Evolutionary conservation across 2,329 filamentous ascomycete species (phyloP).

Genomic region (Orbilia javanica): DNA sequence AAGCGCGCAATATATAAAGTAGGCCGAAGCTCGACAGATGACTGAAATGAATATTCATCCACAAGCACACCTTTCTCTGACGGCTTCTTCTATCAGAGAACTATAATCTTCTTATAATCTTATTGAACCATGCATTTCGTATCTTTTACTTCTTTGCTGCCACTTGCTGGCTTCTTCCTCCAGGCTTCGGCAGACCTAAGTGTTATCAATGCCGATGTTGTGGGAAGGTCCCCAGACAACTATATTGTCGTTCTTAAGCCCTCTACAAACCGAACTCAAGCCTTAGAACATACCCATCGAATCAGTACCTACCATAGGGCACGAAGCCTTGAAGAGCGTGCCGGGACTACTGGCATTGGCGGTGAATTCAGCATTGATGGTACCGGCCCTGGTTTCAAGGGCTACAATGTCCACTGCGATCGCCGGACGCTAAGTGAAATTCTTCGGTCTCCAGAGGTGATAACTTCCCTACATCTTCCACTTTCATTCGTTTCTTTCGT

Average conservation of each 20-base stretch:
- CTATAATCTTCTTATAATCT: not conserved
- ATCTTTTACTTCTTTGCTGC: conserved; percentile 21
- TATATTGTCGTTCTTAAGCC: conserved; percentile 76
- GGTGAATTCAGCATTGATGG: conserved; percentile 7
- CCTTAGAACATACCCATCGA: conserved; percentile 26
- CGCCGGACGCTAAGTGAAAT: conserved; percentile 29
- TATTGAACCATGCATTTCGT: conserved; percentile 3
- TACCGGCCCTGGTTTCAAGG: conserved; percentile 23
- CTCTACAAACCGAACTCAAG: conserved; percentile 62
- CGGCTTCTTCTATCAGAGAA: not conserved
- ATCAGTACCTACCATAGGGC: conserved; percentile 8
- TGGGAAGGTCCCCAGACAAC: conserved; percentile 69
- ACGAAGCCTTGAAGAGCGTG: not conserved
- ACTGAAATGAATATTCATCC: not conserved
- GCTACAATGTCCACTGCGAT: conserved; percentile 30
- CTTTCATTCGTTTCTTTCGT: not conserved
- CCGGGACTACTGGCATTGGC: conserved; percentile 14
- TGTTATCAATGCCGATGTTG: conserved; percentile 5
- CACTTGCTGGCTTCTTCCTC: conserved; percentile 28
- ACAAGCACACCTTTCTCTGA: not conserved
- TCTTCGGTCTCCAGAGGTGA: conserved; percentile 32
- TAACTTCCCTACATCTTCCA: not conserved
- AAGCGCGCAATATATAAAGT: not conserved
- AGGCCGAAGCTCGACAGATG: not conserved
- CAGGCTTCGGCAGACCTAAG: conserved; percentile 15